Conservation (phyloP, 805 yeast species). For the Wickerhamomyces silvicola region DNA sequence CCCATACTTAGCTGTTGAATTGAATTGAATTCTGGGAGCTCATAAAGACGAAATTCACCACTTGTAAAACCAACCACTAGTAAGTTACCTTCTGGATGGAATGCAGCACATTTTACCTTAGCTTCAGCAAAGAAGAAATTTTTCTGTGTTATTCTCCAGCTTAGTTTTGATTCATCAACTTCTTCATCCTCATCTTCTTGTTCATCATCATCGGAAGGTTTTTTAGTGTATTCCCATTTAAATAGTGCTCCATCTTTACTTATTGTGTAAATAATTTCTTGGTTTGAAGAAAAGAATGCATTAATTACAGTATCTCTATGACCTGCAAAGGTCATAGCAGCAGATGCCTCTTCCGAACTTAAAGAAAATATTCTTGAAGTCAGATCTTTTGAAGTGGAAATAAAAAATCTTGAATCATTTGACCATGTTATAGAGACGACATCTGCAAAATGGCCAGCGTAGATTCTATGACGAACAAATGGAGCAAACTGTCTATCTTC, state of each 20-base stretch:
- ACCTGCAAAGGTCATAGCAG: conserved; percentile 84
- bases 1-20: conserved; percentile 90
- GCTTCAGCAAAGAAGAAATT: conserved; percentile 67
- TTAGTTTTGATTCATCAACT: conserved; percentile 33
- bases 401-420: conserved; percentile 77
- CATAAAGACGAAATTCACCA: conserved; percentile 90
- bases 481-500: conserved; percentile 96
- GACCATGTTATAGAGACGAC: conserved; percentile 83
- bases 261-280: conserved; percentile 84
- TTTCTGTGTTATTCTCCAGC: conserved; percentile 81
- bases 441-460: conserved; percentile 89
- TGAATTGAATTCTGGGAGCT: conserved; percentile 70
- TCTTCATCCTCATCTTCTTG: conserved; percentile 37
- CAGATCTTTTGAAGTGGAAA: conserved; percentile 85
- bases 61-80: conserved; percentile 84
- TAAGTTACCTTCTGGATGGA: conserved; percentile 65
- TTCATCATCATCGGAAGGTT: conserved; percentile 41
- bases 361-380: conserved; percentile 82
- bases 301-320: conserved; percentile 84
- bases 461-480: conserved; percentile 81
- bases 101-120: conserved; percentile 73
- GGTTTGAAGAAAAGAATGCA: conserved; percentile 83
- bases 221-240: conserved; percentile 78
- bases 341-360: conserved; percentile 59
- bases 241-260: conserved; percentile 94